Conservation (phyloP, 2,329 filamentous ascomycete genomes). For the Cercospora brassicicola region DNA sequence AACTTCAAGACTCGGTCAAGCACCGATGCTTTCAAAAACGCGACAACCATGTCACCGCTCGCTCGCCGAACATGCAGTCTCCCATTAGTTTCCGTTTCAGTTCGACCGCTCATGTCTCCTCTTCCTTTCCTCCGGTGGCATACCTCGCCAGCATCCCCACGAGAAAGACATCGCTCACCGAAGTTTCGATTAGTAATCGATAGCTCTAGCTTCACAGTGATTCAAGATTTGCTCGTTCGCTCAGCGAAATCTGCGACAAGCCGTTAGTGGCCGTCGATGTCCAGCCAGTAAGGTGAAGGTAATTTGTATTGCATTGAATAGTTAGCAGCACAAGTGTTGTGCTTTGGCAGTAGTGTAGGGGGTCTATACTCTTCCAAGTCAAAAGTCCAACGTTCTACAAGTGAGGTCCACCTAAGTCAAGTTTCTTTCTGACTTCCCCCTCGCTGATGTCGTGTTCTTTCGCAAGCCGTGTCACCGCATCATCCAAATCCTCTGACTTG, state of each 20-base stretch:
- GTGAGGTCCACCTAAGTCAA: background rate
- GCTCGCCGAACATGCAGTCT: conserved; percentile 10
- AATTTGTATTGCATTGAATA: background rate
- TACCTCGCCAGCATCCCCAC: background rate
- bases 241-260: background rate
- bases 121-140: background rate
- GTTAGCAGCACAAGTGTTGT: background rate
- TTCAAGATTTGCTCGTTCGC: conserved; percentile 1
- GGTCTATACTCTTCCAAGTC: background rate
- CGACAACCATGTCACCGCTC: background rate
- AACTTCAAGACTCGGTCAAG: background rate
- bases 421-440: background rate
- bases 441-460: conserved; percentile 3
- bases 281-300: background rate
- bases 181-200: background rate
- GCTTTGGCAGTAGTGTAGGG: background rate
- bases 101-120: background rate
- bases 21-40: background rate
- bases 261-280: background rate
- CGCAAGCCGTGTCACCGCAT: background rate
- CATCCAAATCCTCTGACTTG: background rate
- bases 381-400: background rate
- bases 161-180: background rate
- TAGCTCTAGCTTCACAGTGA: background rate
- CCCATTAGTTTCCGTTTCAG: background rate